Evolutionary conservation across 2,329 filamentous ascomycete species (phyloP), one percentile per base, ranked within the genome.

Genomic region (Alternaria burnsii): DNA sequence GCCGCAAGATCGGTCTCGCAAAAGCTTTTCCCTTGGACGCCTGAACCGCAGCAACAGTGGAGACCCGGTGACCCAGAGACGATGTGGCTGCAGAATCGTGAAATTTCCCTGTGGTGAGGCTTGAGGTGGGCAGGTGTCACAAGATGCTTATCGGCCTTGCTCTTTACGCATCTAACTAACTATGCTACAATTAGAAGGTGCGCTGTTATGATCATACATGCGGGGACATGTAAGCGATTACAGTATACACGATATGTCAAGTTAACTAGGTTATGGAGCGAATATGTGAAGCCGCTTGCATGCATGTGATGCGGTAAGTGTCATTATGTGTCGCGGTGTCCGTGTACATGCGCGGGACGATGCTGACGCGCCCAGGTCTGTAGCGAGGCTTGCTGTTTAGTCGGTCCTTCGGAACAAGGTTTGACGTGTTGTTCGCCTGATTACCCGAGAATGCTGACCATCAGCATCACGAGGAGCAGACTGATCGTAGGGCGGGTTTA

Each of bases 31-130:
- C 32, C 52, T 56, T 18, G 57, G 46, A 52, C 46, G 57, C 50
- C 52, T 51, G 20, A 46, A 47, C 18, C 26, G 44, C 50, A 53
- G 26, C 26, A 50, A 28, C 51, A 55, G 53, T 56, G 58, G 61
- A 56, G 46, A 48, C 43, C 22, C 58, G 43, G 43, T 36, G 32
- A 61, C 28, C 9, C 52, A 48, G 59, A 24, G 24, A 28, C n/a
- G 10, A 28, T 20, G 8, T 43, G 18, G 24, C 40, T 56, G 38
- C 40, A 34, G 28, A 24, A 30, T 46, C 14, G 48, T 41, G 16
- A 8, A 20, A 10, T 20, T 11, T 32, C 30, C 32, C 44, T 52
- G 24, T 51, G 46, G 18, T 51, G 51, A 42, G 43, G 24, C 38
- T 44, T 46, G 24, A 50, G 9, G 4, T 22, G 3, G 26, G 12